Evolutionary conservation across 148 eudicot species (phyloP).

Genomic region (Rhododendron mucronatum): DNA sequence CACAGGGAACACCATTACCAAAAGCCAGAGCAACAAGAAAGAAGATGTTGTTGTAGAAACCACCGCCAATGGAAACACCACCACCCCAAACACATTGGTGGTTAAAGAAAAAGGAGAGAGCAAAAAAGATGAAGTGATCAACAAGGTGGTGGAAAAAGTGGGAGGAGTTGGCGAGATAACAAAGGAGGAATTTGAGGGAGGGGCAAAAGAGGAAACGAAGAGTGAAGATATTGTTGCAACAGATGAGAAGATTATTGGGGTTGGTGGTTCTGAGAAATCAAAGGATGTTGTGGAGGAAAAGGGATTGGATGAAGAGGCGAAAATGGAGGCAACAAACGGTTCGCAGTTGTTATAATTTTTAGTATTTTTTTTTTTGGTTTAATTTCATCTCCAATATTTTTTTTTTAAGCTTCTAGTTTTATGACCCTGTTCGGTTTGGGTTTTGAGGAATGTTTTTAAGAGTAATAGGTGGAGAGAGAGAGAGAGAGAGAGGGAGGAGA

Average conservation of each 20-base stretch:
- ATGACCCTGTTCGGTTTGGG: too few relatives aligned
- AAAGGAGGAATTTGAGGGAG: neutral
- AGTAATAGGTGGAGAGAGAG: too few relatives aligned
- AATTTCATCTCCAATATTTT: neutral
- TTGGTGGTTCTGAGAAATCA: neutral
- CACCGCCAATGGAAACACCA: neutral
- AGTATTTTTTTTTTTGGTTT: neutral
- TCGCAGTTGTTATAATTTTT: neutral
- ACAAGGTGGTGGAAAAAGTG: neutral
- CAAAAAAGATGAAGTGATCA: neutral
- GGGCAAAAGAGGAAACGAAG: neutral
- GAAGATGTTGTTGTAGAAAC: neutral
- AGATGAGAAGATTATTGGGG: neutral
- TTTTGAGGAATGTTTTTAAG: too few relatives aligned
- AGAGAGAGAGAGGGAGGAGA: too few relatives aligned
- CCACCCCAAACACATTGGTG: neutral
- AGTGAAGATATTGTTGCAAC: neutral
- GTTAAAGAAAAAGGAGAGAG: neutral
- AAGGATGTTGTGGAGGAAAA: neutral
- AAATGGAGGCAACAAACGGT: neutral
- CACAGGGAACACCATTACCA: neutral
- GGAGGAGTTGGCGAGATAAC: neutral
- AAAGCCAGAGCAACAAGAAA: neutral
- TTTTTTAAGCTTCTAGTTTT: neutral
- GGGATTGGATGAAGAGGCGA: conserved; percentile 8